phyloP scores from a whole-genome alignment of 148 eudicot species.

The Euryodendron excelsum region DNA sequence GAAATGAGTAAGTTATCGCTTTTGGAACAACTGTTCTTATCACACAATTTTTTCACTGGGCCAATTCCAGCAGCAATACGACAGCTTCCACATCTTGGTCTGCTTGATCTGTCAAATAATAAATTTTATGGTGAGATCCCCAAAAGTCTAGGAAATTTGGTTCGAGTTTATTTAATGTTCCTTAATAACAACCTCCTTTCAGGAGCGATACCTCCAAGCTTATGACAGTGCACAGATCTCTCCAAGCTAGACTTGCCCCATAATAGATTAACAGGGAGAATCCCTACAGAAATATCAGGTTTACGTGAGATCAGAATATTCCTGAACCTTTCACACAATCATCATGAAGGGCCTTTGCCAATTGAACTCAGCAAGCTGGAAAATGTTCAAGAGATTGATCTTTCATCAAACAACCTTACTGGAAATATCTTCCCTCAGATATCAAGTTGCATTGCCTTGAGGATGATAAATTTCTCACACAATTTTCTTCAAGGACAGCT shows the following conservation, averaged over 20 bases:
- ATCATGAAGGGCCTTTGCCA: slow-evolving; percentile 34
- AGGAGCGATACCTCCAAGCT: slow-evolving; percentile 28
- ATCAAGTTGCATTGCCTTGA: too few species aligned
- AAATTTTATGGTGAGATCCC: slow-evolving; percentile 30
- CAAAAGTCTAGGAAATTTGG: slow-evolving; percentile 24
- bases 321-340: too few species aligned
- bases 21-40: slow-evolving; percentile 25
- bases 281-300: slow-evolving; percentile 35
- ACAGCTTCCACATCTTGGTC: slow-evolving; percentile 18
- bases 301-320: slow-evolving; percentile 31
- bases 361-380: slow-evolving; percentile 36
- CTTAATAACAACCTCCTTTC: too few species aligned
- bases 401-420: too few species aligned
- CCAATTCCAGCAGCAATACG: slow-evolving; percentile 29
- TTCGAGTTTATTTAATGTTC: too few species aligned
- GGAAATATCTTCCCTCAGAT: too few species aligned
- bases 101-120: slow-evolving; percentile 36
- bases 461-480: too few species aligned
- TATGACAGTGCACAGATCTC: slow-evolving; percentile 29
- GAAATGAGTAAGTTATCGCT: slow-evolving; percentile 15
- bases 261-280: slow-evolving; percentile 30
- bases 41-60: slow-evolving; percentile 31
- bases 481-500: too few species aligned
- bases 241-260: slow-evolving; percentile 30
- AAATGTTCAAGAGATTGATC: too few species aligned